Evolutionary conservation across 176 grass and related monocot species (phyloP).

Genomic region (Otatea glauca): DNA sequence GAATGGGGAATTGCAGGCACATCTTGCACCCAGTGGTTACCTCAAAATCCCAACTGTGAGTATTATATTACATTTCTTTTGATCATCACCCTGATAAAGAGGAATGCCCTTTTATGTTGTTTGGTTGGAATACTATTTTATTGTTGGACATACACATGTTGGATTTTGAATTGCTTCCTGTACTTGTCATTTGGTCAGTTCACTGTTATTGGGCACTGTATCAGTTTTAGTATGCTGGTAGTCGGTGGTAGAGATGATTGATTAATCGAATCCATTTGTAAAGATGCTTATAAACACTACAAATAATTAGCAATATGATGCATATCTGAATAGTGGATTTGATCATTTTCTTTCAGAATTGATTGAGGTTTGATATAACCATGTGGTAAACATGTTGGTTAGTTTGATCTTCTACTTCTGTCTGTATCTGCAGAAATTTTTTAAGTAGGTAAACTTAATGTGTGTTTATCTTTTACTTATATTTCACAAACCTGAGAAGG

Average conservation of each 20-base stretch:
- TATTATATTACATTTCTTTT: constrained; percentile 32
- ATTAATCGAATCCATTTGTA: neutral
- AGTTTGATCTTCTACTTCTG: constrained; percentile 23
- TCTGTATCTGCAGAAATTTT: neutral
- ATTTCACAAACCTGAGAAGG: neutral
- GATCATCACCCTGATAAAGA: neutral
- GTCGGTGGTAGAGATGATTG: constrained; percentile 4
- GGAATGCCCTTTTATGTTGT: constrained; percentile 20
- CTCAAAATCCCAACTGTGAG: constrained; percentile 96
- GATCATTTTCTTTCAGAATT: constrained; percentile 4
- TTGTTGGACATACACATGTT: neutral
- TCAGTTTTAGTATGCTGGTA: neutral
- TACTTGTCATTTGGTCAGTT: neutral
- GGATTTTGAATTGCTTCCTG: constrained; percentile 27
- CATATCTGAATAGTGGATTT: constrained; percentile 1
- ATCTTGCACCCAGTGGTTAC: constrained; percentile 93
- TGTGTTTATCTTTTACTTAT: neutral
- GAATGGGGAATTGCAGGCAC: constrained; percentile 66
- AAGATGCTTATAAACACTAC: neutral
- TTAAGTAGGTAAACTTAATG: neutral
- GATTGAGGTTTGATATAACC: constrained; percentile 19
- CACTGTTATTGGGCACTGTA: constrained; percentile 2
- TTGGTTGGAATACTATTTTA: constrained; percentile 8
- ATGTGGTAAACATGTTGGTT: constrained; percentile 10
- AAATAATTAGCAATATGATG: neutral